phyloP scores from a whole-genome alignment of 2,329 filamentous ascomycete genomes.

The Gyromitra esculenta region DNA sequence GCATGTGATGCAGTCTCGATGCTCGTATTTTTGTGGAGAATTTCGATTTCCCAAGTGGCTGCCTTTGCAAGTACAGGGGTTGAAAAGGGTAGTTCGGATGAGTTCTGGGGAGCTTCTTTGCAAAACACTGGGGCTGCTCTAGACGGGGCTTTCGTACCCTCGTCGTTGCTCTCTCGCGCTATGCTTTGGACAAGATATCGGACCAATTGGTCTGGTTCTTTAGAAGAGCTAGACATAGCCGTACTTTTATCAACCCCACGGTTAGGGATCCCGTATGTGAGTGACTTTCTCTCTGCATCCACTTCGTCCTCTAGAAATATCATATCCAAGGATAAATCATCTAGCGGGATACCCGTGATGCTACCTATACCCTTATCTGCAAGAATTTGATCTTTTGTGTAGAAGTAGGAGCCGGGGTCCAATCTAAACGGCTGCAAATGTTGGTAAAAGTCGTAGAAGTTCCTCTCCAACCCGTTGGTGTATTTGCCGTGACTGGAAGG shows the following conservation, averaged over 20 bases:
- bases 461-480: not conserved
- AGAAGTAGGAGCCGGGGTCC: no score
- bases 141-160: not conserved
- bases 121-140: not conserved
- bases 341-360: not conserved
- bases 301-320: not conserved
- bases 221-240: not conserved
- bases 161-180: not conserved
- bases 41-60: slow-evolving; percentile 29
- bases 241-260: not conserved
- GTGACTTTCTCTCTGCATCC: not conserved
- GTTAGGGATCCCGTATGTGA: not conserved
- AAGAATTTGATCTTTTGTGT: not conserved
- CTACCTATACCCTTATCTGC: not conserved
- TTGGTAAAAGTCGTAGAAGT: not conserved
- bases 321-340: not conserved
- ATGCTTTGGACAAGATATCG: not conserved
- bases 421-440: not conserved
- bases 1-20: not conserved
- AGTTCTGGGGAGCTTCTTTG: no score
- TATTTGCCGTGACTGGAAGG: not conserved
- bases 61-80: not conserved
- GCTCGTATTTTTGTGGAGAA: not conserved
- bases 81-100: not conserved
- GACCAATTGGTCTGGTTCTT: not conserved